These are phyloP conservation scores for Ustilago vetiveriae DNA, from an alignment of 1,284 basidiomycete genomes.

Conservation along the genomic window DNA sequence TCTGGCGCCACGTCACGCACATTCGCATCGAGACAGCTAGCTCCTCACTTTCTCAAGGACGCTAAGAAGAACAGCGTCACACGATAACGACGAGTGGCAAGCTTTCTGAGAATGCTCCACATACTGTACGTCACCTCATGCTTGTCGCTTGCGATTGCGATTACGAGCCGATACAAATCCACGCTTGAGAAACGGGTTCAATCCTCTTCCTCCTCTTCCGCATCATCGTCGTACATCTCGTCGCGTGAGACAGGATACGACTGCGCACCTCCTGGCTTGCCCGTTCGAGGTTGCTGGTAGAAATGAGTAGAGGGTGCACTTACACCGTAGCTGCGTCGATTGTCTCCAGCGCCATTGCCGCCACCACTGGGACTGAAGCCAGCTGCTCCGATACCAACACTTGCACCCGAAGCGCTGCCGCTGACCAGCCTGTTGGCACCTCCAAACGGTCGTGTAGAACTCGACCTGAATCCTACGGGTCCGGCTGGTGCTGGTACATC, in stretches of 20 bases:
- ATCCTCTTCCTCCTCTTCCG: conserved; percentile 18
- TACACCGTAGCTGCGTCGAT: conserved; percentile 26
- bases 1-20: too few species aligned
- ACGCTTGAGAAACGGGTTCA: not conserved
- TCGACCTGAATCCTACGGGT: conserved; percentile 16
- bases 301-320: conserved; percentile 35
- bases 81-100: too few species aligned
- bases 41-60: too few species aligned
- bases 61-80: too few species aligned
- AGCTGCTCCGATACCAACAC: conserved; percentile 7
- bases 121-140: too few species aligned
- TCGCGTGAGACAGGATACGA: conserved; percentile 30
- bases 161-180: too few species aligned
- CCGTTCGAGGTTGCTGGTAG: conserved; percentile 35
- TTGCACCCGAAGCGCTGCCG: not conserved
- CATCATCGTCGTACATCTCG: conserved; percentile 20
- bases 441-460: conserved; percentile 19
- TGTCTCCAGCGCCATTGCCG: not conserved
- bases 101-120: too few species aligned
- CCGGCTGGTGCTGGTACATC: not conserved
- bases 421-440: conserved; percentile 13
- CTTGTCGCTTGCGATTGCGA: too few species aligned
- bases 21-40: too few species aligned
- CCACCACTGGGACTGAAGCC: conserved; percentile 3
- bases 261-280: conserved; percentile 4